Base-by-base conservation (phyloP, 371 early-diverging fungal genomes). In the Dentiscutata heterogama region DNA sequence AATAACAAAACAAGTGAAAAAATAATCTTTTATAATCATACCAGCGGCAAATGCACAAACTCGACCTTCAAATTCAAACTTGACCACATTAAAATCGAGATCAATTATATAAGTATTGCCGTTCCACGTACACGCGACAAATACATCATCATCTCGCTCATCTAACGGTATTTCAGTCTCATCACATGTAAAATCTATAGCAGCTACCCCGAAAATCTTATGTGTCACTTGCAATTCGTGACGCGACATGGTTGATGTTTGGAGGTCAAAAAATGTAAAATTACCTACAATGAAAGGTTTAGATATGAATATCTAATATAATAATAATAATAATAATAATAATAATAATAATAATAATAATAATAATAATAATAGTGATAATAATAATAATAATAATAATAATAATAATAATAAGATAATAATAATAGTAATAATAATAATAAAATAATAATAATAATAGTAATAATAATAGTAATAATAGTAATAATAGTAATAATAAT, bases 81-180 rank as follows among this genome's bases (percentile, higher is more conserved):
- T 91, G 35, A 93, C 89, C 0, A 94, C 86, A 61, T 93, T 93
- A 73, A 92, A 94, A 53, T 90, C 85, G 86, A 90, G 84, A 54
- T 91, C 89, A 79, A 95, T 93, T 58, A 95, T 88, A 82, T 92
- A 95, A 6, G 95, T 95, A 11, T 91, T 88, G 6, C 95, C 95
- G 42, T 94, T 93, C 95, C 95, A 95, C 4, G 95, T 93, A 81
- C 95, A 93, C 1, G 93, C 93, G 2, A 95, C 94, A 88, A 95
- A 90, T n/a, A 93, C 87, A 70, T 95, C 94, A 31, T 90, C 29
- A 10, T 14, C 1, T 53, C 39, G 20, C 3, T 29, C 29, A 25
- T n/a, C 16, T 14, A 3, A 7, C 7, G 14, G 8, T 29, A 39
- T 31, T 53, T 74, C 42, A 6, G 20, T 20, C 13, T 70, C 70